Base-by-base conservation (phyloP, 2,329 filamentous ascomycete species). In the Penicillium capsulatum region DNA sequence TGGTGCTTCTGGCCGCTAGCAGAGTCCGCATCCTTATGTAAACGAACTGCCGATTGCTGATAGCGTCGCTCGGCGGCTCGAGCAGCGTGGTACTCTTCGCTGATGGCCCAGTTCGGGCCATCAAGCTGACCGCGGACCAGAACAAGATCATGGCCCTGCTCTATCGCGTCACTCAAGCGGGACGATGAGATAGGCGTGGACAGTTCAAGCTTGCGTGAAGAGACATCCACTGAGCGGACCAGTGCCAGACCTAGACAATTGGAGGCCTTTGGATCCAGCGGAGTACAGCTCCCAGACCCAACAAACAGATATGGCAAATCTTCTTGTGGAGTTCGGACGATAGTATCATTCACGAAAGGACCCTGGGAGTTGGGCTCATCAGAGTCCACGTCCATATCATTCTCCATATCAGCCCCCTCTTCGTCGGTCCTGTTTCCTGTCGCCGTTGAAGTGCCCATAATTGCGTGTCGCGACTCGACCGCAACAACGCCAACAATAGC, bases 401-500 rank as follows among this genome's bases (percentile, higher is more conserved):
- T 39, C 20, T 52, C 53, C 11, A 31, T 15, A 22, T 46, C 47
- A 26, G 34, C 14, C 7, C 41, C 42, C 29, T 40, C 24, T 16
- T 35, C 31, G 19, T 22, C 9, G 5, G 7, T 46, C 36, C 16
- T 48, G 20, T 15, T 14, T 31, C 15, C 8, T 13, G 22, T 19
- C 7, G 17, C 6, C 7, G 31, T 34, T 7, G 29, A 31, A 15
- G 27, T 34, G 14, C 52, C 50, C 9, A 52, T 38, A 3, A 69
- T 54, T 7, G 62, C 61, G 28, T 45, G 52, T 1, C 62, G 50
- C 4, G 67, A 65, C 40, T 76, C 69, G 3, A 75, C 58, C 1
- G 69, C 66, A 1, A 77, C 66, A 19, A 82, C 63, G 4, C 74
- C 74, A 8, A 81, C 70, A 7, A 79, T 53, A 3, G 71, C 63